Evolutionary conservation across 352 stramenopile species (phyloP), one percentile per base, ranked within the genome.

Genomic region (Pilasporangium apinafurcum): DNA sequence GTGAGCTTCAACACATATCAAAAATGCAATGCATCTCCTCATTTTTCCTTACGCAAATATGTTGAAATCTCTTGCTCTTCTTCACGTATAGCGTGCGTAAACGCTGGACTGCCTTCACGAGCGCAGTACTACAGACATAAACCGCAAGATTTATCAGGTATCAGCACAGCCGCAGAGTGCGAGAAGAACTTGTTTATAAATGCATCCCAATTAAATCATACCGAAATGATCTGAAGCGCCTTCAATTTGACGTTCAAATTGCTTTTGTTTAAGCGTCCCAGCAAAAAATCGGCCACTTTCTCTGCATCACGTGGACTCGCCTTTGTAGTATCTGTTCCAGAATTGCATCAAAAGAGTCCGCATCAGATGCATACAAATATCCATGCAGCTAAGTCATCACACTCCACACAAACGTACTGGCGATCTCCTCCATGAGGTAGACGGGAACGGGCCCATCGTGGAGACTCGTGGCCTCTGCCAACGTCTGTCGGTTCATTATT

Each of bases 231-330:
- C 62, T 93, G 81, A 40, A 93, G 48, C 40, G 76, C 78, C 65
- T 93, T 93, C 32, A 91, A 62, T 49, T 90, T 90, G 32, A 93
- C 81, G 32, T 78, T 88, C 43, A 90, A 48, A 51, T 93, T 93
- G 58, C 62, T 86, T 56, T 91, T 93, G 47, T 69, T 68, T 8
- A 90, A 61, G 22, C 81, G 62, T 7, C 67, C 65, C 13, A 93
- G 48, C 63, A 93, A 57, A 25, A 79, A 93, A 53, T 93, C 81
- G 12, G 65, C 81, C 18, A 75, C 71, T 51, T 93, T 93, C 54
- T 91, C 78, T 6, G 72, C 74, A 32, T 89, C 71, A 10, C 78
- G 71, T 16, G 62, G 52, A 39, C 66, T 86, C 21, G 64, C 49
- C 51, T 82, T 88, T 18, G 72, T 86, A 10, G 57, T 46, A 28